Evolutionary conservation across 75 land plant species (phyloP).

Genomic region (Cunninghamia lanceolata): DNA sequence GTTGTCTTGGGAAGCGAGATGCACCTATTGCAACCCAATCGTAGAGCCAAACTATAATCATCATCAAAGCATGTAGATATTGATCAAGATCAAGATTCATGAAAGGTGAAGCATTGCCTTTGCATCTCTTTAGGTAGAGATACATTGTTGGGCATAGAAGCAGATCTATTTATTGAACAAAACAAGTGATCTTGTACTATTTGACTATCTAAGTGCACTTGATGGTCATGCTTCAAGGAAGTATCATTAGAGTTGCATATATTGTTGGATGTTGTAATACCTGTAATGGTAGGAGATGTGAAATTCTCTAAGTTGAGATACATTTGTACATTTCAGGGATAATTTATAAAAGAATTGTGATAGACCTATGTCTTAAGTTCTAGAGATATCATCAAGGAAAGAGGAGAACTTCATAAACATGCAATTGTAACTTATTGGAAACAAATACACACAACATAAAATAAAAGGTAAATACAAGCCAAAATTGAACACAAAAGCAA

Average conservation of each 20-base stretch:
- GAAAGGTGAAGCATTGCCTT: slow-evolving; percentile 33
- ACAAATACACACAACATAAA: no score
- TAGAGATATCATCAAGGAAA: no score
- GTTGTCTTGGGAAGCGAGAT: slow-evolving; percentile 24
- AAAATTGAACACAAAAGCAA: no score
- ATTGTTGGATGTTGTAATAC: slow-evolving; percentile 21
- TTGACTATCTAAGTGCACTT: background rate
- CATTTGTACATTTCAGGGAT: slow-evolving; percentile 19
- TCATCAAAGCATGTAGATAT: background rate
- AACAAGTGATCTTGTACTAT: background rate
- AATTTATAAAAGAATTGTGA: no score
- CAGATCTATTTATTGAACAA: background rate
- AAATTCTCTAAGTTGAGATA: slow-evolving; percentile 21
- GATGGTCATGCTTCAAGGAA: slow-evolving; percentile 30
- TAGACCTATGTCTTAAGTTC: no score
- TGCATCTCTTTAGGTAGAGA: slow-evolving; percentile 33
- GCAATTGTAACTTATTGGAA: no score
- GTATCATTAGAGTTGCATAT: slow-evolving; percentile 19
- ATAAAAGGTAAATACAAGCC: no score
- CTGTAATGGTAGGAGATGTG: slow-evolving; percentile 13
- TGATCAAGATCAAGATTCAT: slow-evolving; percentile 8
- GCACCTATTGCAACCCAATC: slow-evolving; percentile 43
- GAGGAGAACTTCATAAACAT: no score
- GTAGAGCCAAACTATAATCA: slow-evolving; percentile 28
- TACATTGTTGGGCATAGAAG: slow-evolving; percentile 2